phyloP scores from a whole-genome alignment of 2,329 filamentous ascomycete genomes.

The Cladophialophora yegresii region DNA sequence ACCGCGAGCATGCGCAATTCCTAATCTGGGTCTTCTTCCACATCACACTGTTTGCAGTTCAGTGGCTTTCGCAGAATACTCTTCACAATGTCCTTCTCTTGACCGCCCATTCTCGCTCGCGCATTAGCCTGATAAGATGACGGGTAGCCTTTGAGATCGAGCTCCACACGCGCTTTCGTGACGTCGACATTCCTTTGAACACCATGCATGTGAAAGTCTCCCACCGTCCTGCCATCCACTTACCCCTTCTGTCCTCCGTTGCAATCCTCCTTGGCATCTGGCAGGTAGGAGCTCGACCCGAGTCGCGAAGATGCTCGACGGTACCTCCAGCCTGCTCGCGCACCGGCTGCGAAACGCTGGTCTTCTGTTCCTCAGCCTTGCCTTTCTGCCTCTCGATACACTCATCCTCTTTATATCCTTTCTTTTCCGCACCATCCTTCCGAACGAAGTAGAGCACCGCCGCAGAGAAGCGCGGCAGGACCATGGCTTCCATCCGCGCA shows the following conservation, averaged over 20 bases:
- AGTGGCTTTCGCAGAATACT: not conserved
- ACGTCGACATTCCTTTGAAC: not conserved
- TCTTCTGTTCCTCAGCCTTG: conserved; percentile 46
- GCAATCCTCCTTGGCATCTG: not conserved
- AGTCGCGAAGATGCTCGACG: conserved; percentile 42
- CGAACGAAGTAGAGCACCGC: conserved; percentile 35
- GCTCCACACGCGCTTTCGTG: not conserved
- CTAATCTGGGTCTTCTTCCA: not conserved
- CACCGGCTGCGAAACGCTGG: conserved; percentile 54
- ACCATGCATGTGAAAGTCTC: not conserved
- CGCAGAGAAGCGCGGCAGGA: conserved; percentile 38
- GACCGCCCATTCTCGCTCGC: not conserved
- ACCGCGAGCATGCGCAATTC: not conserved
- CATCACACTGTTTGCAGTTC: too few relatives aligned
- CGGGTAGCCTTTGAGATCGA: not conserved
- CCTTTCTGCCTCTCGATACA: conserved; percentile 55
- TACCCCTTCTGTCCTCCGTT: not conserved
- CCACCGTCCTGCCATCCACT: not conserved
- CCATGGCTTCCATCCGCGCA: conserved; percentile 51
- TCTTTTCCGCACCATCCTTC: conserved; percentile 39
- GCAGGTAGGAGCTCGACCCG: not conserved
- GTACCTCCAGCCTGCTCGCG: conserved; percentile 39
- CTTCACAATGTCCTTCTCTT: not conserved
- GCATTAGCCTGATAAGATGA: not conserved
- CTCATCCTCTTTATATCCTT: conserved; percentile 47